A percentile compares a stretch with the other conserved stretches of the same genome.
Evolutionary conservation across 257 asterid genomes (phyloP).

Genomic region (Solanum virginianum): DNA sequence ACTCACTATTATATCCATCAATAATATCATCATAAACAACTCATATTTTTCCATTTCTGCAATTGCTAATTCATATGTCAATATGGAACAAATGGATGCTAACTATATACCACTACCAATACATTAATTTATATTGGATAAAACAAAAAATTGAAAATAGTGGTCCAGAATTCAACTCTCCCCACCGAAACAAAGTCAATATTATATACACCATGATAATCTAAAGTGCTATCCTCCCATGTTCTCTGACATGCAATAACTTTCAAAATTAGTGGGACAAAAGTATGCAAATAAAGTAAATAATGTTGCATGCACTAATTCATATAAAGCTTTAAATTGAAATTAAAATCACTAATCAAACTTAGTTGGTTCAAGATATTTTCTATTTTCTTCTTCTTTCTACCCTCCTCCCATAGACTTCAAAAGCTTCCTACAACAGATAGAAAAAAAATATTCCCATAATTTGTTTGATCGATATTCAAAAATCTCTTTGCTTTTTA

Average conservation of each 20-base stretch:
- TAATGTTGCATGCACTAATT: neutral
- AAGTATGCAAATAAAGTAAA: neutral
- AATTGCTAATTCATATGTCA: too few species aligned
- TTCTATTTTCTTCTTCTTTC: neutral
- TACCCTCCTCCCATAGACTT: neutral
- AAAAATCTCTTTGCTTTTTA: too few species aligned
- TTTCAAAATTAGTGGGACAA: neutral
- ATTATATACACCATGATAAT: neutral
- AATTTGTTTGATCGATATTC: too few species aligned
- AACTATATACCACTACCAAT: too few species aligned
- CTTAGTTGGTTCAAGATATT: neutral
- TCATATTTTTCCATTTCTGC: constrained; percentile 11
- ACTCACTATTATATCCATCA: constrained; percentile 15
- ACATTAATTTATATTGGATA: neutral
- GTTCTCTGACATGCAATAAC: neutral
- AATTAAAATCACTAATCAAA: too few species aligned
- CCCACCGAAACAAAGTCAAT: constrained; percentile 7
- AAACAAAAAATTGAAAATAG: constrained; percentile 2
- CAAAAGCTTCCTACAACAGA: neutral
- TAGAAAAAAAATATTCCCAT: neutral
- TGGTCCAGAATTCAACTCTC: constrained; percentile 10
- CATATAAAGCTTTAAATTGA: neutral
- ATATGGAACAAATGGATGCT: too few species aligned
- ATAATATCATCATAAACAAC: constrained; percentile 12
- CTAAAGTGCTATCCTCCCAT: neutral